Evolutionary conservation across 371 early-diverging fungal species (phyloP), one percentile per base, ranked within the genome.

Genomic region (Lichtheimia ornata): DNA sequence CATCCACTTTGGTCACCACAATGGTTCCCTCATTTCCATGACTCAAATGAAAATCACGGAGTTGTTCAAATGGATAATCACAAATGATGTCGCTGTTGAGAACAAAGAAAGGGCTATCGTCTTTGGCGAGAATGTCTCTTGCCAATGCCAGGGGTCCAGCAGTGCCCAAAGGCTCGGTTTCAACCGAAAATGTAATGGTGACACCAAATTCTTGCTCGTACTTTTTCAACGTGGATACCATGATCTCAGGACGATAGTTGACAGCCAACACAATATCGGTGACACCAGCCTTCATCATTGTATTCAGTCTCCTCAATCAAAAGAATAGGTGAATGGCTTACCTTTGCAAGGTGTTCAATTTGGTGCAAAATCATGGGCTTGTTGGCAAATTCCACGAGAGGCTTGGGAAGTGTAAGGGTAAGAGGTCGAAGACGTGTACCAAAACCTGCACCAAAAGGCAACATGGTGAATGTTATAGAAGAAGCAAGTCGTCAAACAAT

Each of bases 61-160:
- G 84, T 60, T 92, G 85, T 52, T 88, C 83, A 76, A 99, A 97
- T 35, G 99, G 99, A 81, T 93, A 99, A 56, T 96, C 94, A 83
- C 99, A 99, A 56, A 97, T 99, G 40, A 99, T 94, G 84, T 99
- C 99, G 65, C 94, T 94, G 86, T 99, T 99, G 52, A 99, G 85
- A 12, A 99, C 99, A 87, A 99, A 99, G 85, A 99, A 98, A n/a
- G 95, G 96, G 28, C 82, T 76, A 58, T 93, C 91, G 74, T 94
- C 95, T 73, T 93, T 94, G 61, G 86, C 90, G 20, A 99, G 89
- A 59, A 97, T 89, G 43, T 92, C 91, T 59, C 89, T 82, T 30
- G 99, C 99, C 44, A 99, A 87, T 47, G 97, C 97, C 47, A 99
- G 81, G 4, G 99, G 99, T 25, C 99, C 99, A 60, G 97, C 99